Conservation (phyloP, 148 eudicot species). For the Chenopodium formosanum region DNA sequence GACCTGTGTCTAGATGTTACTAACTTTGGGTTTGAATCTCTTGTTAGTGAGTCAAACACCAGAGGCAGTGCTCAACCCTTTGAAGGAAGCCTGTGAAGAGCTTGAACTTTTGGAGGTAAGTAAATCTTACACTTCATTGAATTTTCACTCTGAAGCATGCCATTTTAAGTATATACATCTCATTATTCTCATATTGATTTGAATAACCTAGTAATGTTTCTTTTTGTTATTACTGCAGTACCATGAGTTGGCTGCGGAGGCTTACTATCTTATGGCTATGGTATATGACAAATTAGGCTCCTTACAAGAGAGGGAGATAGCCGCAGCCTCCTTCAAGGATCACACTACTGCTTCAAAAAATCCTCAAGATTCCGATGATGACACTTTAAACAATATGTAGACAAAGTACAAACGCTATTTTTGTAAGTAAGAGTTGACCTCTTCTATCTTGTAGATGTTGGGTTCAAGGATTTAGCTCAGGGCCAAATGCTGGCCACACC, state of each 20-base stretch:
- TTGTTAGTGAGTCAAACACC: slow-evolving; percentile 59
- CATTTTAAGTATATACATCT: not conserved
- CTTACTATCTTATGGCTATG: slow-evolving; percentile 78
- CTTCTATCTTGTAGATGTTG: not conserved
- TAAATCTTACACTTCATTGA: slow-evolving; percentile 12
- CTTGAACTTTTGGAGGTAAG: slow-evolving; percentile 83
- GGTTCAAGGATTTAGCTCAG: not conserved
- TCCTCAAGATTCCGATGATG: slow-evolving; percentile 40
- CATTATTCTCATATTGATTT: slow-evolving; percentile 4
- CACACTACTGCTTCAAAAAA: slow-evolving; percentile 60
- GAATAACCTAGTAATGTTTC: not conserved
- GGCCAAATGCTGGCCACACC: not conserved
- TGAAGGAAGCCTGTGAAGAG: slow-evolving; percentile 78
- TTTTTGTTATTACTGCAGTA: slow-evolving; percentile 42
- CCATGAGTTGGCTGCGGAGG: slow-evolving; percentile 89
- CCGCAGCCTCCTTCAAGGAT: slow-evolving; percentile 66
- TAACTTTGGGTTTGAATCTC: slow-evolving; percentile 20
- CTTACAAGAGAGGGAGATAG: slow-evolving; percentile 62
- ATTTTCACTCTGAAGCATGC: not conserved
- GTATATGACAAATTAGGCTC: slow-evolving; percentile 65
- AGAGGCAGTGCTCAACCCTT: slow-evolving; percentile 59
- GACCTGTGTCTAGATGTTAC: not conserved
- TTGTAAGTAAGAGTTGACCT: not conserved
- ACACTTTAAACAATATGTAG: slow-evolving; percentile 31
- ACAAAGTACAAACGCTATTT: not conserved